phyloP scores from a whole-genome alignment of 2,329 filamentous ascomycete genomes.

The Didymella segeticola region DNA sequence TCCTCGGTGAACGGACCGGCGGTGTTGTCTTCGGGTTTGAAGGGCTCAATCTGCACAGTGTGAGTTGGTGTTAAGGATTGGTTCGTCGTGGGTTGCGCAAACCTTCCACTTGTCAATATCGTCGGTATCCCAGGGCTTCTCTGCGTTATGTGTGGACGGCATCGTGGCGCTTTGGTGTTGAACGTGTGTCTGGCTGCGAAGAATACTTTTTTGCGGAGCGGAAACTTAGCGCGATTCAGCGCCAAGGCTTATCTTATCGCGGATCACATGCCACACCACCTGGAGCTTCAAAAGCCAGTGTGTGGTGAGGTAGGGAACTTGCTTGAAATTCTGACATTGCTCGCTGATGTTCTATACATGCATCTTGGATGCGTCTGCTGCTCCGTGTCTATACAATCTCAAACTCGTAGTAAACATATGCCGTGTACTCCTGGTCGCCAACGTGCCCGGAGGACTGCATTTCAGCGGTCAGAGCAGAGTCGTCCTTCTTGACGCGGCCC shows the following conservation, averaged over 20 bases:
- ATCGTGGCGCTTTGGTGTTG: slow-evolving; percentile 55
- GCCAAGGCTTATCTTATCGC: slow-evolving; percentile 6
- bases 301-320: too few relatives aligned
- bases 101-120: slow-evolving; percentile 98
- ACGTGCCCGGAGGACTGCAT: slow-evolving; percentile 77
- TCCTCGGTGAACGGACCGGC: slow-evolving; percentile 91
- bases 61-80: background rate
- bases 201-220: slow-evolving; percentile 15
- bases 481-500: slow-evolving; percentile 88
- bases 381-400: slow-evolving; percentile 63
- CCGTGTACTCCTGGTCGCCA: slow-evolving; percentile 85
- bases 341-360: slow-evolving; percentile 19
- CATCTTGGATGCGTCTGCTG: background rate
- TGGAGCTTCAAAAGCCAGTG: background rate
- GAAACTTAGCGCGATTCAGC: slow-evolving; percentile 1
- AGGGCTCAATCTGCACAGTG: slow-evolving; percentile 70
- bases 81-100: slow-evolving; percentile 1
- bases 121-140: slow-evolving; percentile 81
- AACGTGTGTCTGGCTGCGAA: background rate
- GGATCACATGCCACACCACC: background rate
- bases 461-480: slow-evolving; percentile 77
- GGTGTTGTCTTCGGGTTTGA: slow-evolving; percentile 83
- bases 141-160: slow-evolving; percentile 87
- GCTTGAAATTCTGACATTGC: slow-evolving; percentile 6
- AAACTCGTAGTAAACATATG: slow-evolving; percentile 97